Evolutionary conservation across 225 moss, liverwort and hornwort species (phyloP).

Genomic region (Pseudisothecium myosuroides): DNA sequence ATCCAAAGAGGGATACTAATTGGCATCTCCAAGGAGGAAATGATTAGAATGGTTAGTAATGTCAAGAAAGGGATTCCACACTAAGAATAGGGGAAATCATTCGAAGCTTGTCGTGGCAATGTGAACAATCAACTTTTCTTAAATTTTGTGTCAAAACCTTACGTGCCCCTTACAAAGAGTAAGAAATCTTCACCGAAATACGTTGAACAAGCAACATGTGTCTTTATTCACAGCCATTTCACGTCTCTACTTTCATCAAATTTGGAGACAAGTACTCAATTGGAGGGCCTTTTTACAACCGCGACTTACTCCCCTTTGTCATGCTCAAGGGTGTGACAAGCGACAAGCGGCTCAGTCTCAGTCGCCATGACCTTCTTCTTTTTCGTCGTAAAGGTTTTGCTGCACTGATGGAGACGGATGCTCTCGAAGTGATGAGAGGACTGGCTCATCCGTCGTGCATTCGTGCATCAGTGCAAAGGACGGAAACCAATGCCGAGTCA

Average conservation of each 20-base stretch:
- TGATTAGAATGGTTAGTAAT: too few species aligned
- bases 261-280: neutral
- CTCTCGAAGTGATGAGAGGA: neutral
- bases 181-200: neutral
- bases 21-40: too few species aligned
- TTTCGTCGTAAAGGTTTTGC: neutral
- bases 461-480: too few species aligned
- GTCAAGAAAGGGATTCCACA: too few species aligned
- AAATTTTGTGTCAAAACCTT: neutral
- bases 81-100: neutral
- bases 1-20: too few species aligned
- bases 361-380: neutral
- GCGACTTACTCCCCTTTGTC: too few species aligned
- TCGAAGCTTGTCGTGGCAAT: neutral
- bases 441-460: neutral
- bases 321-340: neutral
- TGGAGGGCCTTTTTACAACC: neutral
- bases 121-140: neutral
- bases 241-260: neutral
- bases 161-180: neutral
- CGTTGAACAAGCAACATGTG: neutral
- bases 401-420: neutral
- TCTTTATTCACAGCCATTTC: accelerated
- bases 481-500: neutral
- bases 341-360: too few species aligned